Conservation (phyloP, 805 yeast species). For the Ogataea paraovalis region DNA sequence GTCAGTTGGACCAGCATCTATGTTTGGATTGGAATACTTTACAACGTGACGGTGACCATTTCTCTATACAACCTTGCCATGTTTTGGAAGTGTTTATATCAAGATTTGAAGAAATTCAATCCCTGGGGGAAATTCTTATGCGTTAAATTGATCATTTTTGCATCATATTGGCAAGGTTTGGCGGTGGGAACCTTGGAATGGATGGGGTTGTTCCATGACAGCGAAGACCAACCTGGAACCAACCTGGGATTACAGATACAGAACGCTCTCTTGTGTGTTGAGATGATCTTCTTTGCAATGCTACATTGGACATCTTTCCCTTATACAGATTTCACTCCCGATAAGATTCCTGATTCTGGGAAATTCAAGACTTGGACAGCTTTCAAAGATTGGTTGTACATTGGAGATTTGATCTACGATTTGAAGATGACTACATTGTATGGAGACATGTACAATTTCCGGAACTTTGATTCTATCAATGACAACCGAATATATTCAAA, state of each 20-base stretch:
- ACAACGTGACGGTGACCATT: conserved; percentile 75
- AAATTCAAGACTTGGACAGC: conserved; percentile 62
- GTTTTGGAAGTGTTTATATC: conserved; percentile 88
- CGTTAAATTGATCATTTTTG: conserved; percentile 90
- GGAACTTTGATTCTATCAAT: conserved; percentile 75
- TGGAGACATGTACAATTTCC: conserved; percentile 74
- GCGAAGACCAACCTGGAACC: conserved; percentile 24
- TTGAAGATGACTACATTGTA: conserved; percentile 61
- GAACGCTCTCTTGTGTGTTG: conserved; percentile 76
- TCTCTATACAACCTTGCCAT: conserved; percentile 83
- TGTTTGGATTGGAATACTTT: conserved; percentile 62
- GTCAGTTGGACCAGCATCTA: conserved; percentile 47
- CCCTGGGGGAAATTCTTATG: conserved; percentile 93
- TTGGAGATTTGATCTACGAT: conserved; percentile 76
- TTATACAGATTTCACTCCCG: conserved; percentile 62
- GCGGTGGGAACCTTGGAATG: conserved; percentile 50
- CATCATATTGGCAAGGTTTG: conserved; percentile 96
- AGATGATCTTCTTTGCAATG: conserved; percentile 78
- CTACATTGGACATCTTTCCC: conserved; percentile 89
- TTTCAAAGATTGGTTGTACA: conserved; percentile 68
- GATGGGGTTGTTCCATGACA: conserved; percentile 37
- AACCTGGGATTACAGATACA: conserved; percentile 57
- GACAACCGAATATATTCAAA: conserved; percentile 22
- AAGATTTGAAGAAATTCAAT: conserved; percentile 69
- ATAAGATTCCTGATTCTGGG: conserved; percentile 62